Evolutionary conservation across 345 rosid genomes (phyloP), one percentile per base, ranked within the genome.

Genomic region (Aurinia saxatilis): DNA sequence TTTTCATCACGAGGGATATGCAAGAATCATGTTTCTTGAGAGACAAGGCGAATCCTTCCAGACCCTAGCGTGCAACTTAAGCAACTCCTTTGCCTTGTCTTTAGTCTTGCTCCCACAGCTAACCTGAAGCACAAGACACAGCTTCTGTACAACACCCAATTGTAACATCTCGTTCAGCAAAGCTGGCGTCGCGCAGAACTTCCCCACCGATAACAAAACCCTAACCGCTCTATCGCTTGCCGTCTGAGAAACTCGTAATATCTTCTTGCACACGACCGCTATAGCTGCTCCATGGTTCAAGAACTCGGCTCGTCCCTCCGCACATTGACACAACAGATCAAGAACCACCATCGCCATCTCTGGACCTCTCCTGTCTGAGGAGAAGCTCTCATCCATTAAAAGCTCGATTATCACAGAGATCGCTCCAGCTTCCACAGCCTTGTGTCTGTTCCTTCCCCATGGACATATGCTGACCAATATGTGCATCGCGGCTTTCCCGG

Each of bases 301-400:
- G 41, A 88, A 71, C 72, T 81, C 82, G 5, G 91, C 84, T 44
- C 98, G 65, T 65, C 98, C 98, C 48, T 88, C 92, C 0, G 96
- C 95, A 35, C 83, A 80, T 60, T 66, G 75, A 61, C 92, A 91
- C 38, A 86, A 42, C 25, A 68, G 39, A 69, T 84, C 95, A 46
- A 88, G 68, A 35, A 75, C 79, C 25, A 62, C 72, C 34, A 90
- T 57, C 6, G 71, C 70, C 75, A 83, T 78, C 66, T 84, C 95
- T 11, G 50, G 67, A 13, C 60, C 38, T 67, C 84, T 72, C 60
- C 50, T 81, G 18, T 88, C 84, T 1, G 74, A 34, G 7, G 80
- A 64, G 44, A 71, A 71, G 35, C 60, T 57, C 23, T 71, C 70
- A 42, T 86, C 95, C 6, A 91, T 84, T n/a, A 91, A 90, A 54